Conservation (phyloP, 306 rosid genomes). For the Vigna mungo region DNA sequence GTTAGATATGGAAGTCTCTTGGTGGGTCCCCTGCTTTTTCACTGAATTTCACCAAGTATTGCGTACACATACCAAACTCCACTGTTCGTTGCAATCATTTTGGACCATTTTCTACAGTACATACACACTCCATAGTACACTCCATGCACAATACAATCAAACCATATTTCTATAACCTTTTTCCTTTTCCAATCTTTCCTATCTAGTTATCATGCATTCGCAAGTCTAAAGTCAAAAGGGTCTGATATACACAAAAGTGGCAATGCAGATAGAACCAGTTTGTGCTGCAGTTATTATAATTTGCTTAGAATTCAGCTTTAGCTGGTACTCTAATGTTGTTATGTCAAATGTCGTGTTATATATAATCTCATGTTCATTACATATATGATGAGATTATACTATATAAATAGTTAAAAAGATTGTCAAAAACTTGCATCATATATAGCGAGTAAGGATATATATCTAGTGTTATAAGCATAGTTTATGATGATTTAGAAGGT, state of each 20-base stretch:
- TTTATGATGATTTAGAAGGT: not conserved
- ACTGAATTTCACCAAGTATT: constrained; percentile 7
- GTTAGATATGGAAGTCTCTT: no score
- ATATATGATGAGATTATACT: no score
- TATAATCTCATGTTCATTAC: no score
- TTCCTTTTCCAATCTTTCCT: not conserved
- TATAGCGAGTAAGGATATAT: not conserved
- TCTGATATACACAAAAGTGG: not conserved
- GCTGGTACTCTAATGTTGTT: not conserved
- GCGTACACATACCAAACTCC: not conserved
- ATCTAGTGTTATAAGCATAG: not conserved
- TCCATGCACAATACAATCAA: not conserved
- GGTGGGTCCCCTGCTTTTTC: not conserved
- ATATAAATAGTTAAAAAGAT: no score
- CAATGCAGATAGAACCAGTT: not conserved
- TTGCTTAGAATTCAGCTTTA: not conserved
- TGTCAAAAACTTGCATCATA: not conserved
- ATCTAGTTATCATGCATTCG: not conserved
- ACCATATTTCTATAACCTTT: not conserved
- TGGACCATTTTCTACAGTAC: not conserved
- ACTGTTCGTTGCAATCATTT: not conserved
- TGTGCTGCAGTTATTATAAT: not conserved
- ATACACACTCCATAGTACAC: not conserved
- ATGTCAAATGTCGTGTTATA: no score
- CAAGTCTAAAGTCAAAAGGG: not conserved